Evolutionary conservation across 371 early-diverging fungal genomes (phyloP).

Genomic region (Haplosporangium sp.): DNA sequence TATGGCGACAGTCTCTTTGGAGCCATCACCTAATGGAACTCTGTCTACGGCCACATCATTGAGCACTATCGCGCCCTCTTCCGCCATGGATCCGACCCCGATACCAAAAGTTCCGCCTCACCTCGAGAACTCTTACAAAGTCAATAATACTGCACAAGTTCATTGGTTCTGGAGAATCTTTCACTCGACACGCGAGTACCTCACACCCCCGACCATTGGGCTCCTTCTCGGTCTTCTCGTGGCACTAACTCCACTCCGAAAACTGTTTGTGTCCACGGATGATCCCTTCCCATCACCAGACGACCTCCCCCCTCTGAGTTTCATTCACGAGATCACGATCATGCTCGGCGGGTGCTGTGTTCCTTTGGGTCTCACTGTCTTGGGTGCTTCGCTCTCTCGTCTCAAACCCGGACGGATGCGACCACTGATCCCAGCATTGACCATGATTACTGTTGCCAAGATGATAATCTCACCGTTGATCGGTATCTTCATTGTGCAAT

Average conservation of each 20-base stretch:
- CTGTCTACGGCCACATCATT: too few relatives aligned
- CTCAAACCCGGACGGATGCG: conserved; percentile 56
- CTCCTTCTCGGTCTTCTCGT: conserved; percentile 58
- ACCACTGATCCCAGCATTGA: conserved; percentile 37
- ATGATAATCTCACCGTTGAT: conserved; percentile 59
- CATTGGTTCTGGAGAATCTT: conserved; percentile 33
- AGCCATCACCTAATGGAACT: neutral
- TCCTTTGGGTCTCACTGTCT: conserved; percentile 61
- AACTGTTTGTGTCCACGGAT: conserved; percentile 49
- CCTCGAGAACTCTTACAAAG: conserved; percentile 22
- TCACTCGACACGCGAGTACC: conserved; percentile 44
- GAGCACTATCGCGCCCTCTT: neutral
- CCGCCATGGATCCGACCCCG: neutral
- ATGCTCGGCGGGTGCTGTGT: conserved; percentile 64
- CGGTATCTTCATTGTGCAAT: conserved; percentile 55
- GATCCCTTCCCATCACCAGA: conserved; percentile 41
- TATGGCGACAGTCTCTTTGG: conserved; percentile 28
- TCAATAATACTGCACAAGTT: conserved; percentile 4
- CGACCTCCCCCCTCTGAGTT: conserved; percentile 59
- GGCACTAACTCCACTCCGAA: conserved; percentile 56
- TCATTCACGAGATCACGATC: conserved; percentile 57
- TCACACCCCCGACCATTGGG: conserved; percentile 57
- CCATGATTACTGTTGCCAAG: conserved; percentile 53
- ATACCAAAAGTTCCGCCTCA: conserved; percentile 40
- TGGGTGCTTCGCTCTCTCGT: conserved; percentile 67